Evolutionary conservation across 768 basidiomycete genomes (phyloP), one percentile per base, ranked within the genome.

Genomic region (Daedalea quercina): DNA sequence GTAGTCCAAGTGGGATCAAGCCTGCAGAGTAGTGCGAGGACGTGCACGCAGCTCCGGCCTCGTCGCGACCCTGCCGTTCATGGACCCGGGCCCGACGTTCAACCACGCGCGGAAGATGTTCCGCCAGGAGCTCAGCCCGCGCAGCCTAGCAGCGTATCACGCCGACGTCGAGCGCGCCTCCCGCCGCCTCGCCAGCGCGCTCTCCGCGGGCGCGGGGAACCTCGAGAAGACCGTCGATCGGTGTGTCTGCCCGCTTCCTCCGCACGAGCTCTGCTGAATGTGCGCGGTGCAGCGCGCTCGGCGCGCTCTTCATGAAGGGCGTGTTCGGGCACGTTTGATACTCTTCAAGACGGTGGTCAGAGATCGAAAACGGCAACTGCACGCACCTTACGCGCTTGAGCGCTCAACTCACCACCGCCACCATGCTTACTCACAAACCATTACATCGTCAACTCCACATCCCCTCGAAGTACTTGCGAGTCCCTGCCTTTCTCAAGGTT

Each of bases 51-150:
- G 55, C 23, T 54, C 56, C 0, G 53, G 54, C 13, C 47, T 57
- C 33, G 52, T 53, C 46, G 51, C 52, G 53, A 57, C 56, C 24
- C 56, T 57, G 44, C 56, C 56, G 15, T 57, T 57, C 56, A 57
- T 57, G 56, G 44, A 57, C 53, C 50, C 56, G n/a, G 56, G 56
- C 50, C 50, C 51, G 31, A 47, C 49, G 33, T 57, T 57, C 46
- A 47, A 49, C 19, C 47, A 41, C 46, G 56, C 56, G 41, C 56
- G 56, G 22, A 52, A 54, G 47, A 50, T 54, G 53, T 57, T 57
- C 53, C 56, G 54, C 43, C 19, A 44, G 28, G 56, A 53, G 26
- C 26, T 57, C 56, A 53, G 56, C 19, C 50, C 37, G 24, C 13
- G 46, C 25, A 53, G 46, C 4, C 53, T 52, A 2, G 11, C 8